These are phyloP conservation scores for Aspergillus cristatus DNA, from an alignment of 495 filamentous ascomycete species.

Conservation along the genomic window DNA sequence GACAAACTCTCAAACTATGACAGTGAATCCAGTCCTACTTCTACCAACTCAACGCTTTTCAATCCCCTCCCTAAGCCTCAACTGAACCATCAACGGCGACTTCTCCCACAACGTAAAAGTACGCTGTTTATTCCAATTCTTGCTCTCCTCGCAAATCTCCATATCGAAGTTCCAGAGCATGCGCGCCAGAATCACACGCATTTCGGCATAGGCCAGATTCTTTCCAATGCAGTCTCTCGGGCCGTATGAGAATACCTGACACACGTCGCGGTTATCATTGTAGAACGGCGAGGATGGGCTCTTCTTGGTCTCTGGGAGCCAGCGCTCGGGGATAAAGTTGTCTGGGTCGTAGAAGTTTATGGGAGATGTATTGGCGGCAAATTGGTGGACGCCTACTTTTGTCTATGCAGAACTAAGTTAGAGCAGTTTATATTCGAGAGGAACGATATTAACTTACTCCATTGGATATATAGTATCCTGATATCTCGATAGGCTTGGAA, in stretches of 20 bases:
- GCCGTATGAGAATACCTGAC: conserved; percentile 10
- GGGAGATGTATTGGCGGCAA: not conserved
- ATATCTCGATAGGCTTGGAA: not conserved
- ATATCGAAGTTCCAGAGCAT: conserved; percentile 17
- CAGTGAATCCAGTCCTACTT: too few relatives aligned
- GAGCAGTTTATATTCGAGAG: too few relatives aligned
- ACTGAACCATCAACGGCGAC: not conserved
- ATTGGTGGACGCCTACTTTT: conserved; percentile 1
- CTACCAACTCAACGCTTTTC: too few relatives aligned
- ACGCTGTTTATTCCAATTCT: not conserved
- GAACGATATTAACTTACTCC: not conserved
- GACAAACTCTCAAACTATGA: too few relatives aligned
- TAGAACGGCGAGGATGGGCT: conserved; percentile 1
- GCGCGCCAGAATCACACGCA: conserved; percentile 10
- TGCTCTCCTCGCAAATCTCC: not conserved
- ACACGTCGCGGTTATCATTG: not conserved
- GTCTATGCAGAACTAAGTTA: too few relatives aligned
- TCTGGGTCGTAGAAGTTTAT: conserved; percentile 1
- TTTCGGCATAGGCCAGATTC: conserved; percentile 8
- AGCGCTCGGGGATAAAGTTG: conserved; percentile 2
- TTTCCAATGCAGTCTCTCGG: conserved; percentile 6
- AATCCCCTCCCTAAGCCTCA: too few relatives aligned
- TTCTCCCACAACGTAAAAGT: not conserved
- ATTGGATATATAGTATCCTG: not conserved
- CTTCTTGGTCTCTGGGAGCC: not conserved